These are phyloP conservation scores for Lolium rigidum DNA, from an alignment of 176 grass and related monocot species.

Conservation along the genomic window DNA sequence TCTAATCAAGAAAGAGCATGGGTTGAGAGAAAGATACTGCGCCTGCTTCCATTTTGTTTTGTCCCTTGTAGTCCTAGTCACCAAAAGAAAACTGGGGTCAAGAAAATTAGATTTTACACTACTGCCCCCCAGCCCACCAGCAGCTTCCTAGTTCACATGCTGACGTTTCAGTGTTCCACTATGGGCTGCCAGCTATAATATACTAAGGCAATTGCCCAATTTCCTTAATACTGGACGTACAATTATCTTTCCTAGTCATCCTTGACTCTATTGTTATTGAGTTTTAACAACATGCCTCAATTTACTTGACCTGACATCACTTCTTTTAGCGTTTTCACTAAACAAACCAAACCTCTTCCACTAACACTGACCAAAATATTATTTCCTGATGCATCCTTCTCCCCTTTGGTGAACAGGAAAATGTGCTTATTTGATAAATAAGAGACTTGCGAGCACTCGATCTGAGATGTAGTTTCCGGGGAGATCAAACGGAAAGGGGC, in stretches of 20 bases:
- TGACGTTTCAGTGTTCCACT: neutral
- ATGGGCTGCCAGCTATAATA: neutral
- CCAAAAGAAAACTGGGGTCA: slow-evolving; percentile 4
- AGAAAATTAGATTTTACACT: neutral
- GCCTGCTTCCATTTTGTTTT: neutral
- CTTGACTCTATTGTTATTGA: neutral
- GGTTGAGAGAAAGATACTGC: neutral
- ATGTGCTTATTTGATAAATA: neutral
- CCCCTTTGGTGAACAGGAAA: neutral
- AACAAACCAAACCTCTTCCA: neutral
- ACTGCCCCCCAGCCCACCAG: neutral
- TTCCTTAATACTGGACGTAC: neutral
- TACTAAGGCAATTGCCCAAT: slow-evolving; percentile 30
- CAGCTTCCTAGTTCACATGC: slow-evolving; percentile 11
- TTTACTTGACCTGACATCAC: slow-evolving; percentile 4
- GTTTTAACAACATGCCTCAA: neutral
- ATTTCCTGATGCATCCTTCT: neutral
- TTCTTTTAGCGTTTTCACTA: neutral
- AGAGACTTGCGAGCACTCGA: slow-evolving; percentile 23
- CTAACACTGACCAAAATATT: neutral
- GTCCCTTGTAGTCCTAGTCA: neutral
- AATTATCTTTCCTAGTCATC: slow-evolving; percentile 10
- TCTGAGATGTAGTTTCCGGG: neutral
- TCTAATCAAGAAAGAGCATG: slow-evolving; percentile 14
- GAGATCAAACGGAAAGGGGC: no score